These are phyloP conservation scores for Eimeria praecox DNA, from an alignment of 169 alveolate genomes.

Conservation along the genomic window DNA sequence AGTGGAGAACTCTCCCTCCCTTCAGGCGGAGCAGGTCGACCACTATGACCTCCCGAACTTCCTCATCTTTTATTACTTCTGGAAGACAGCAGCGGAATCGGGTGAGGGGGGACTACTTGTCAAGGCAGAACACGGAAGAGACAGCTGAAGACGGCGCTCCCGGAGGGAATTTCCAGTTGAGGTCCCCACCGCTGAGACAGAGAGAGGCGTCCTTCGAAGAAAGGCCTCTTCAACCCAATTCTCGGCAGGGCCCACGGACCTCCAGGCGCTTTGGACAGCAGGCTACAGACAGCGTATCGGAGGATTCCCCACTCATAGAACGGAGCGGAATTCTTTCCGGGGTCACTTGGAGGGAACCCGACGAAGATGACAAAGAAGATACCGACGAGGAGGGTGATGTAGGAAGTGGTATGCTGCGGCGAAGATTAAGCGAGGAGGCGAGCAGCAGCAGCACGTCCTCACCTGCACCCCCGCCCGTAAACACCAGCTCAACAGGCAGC, in stretches of 20 bases:
- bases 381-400: not conserved
- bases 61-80: not conserved
- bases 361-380: not conserved
- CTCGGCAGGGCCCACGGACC: not conserved
- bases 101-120: not conserved
- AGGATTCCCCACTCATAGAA: not conserved
- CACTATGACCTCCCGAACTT: not conserved
- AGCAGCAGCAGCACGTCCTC: slow-evolving; percentile 8
- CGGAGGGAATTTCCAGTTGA: not conserved
- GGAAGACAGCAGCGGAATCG: slow-evolving; percentile 1
- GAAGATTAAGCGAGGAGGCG: not conserved
- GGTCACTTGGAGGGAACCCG: not conserved
- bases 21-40: slow-evolving; percentile 21
- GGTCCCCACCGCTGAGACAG: not conserved
- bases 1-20: slow-evolving; percentile 17
- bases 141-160: not conserved
- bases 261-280: not conserved
- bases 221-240: not conserved
- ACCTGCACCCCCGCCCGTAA: not conserved
- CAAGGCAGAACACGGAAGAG: not conserved
- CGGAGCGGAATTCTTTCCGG: not conserved
- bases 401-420: slow-evolving; percentile 1
- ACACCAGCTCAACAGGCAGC: not conserved
- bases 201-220: not conserved
- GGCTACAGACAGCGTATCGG: not conserved